Conservation (phyloP, 768 basidiomycete genomes). For the Leccinum subgranulosum region DNA sequence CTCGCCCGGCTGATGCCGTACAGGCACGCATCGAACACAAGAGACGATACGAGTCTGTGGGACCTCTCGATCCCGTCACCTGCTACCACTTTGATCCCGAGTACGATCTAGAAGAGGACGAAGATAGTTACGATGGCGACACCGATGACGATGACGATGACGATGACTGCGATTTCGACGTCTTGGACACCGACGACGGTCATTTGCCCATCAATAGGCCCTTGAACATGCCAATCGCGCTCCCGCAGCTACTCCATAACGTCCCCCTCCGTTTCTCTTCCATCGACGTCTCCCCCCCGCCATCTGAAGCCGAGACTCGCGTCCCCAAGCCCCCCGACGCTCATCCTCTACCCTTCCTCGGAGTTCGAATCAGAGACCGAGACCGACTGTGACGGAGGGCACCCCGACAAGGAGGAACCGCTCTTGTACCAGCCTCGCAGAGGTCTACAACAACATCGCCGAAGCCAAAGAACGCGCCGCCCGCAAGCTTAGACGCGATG, state of each 20-base stretch:
- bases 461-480: too few relatives aligned
- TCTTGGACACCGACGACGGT: not conserved
- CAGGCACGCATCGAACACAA: not conserved
- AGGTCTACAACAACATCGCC: too few relatives aligned
- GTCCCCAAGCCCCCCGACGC: not conserved
- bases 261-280: not conserved
- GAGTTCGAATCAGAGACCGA: too few relatives aligned
- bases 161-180: not conserved
- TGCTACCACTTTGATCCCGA: not conserved
- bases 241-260: slow-evolving; percentile 2
- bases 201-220: not conserved
- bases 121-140: not conserved
- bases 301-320: not conserved
- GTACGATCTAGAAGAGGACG: not conserved
- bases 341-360: not conserved
- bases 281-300: not conserved
- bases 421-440: too few relatives aligned
- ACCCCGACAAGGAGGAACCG: too few relatives aligned
- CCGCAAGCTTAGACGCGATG: too few relatives aligned
- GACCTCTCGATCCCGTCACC: not conserved
- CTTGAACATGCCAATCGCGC: not conserved
- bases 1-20: not conserved
- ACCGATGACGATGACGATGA: too few relatives aligned
- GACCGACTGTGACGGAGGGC: too few relatives aligned
- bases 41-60: not conserved